Base-by-base conservation (phyloP, 129 eudicot genomes). In the Saposhnikovia divaricata region DNA sequence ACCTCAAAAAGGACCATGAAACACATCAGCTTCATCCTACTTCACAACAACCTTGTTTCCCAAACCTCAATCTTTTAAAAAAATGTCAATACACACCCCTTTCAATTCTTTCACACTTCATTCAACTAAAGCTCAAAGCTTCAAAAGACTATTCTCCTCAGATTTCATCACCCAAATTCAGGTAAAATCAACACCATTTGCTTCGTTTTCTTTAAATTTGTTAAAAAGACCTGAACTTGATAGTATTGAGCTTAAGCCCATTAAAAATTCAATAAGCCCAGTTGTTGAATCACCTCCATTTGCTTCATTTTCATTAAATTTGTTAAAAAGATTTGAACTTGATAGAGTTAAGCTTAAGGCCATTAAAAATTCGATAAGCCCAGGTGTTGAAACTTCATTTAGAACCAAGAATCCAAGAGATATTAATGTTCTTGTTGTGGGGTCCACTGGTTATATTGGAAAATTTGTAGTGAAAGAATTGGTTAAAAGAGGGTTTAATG, bases 371-470 rank as follows among this genome's bases (percentile, higher is more conserved):
- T 84, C 88, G 53, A 23, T 85, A 27, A 80, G 82, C 79, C 68
- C 86, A 80, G 4, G 77, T 57, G 87, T 83, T 43, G 91, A 93
- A 68, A 80, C 84, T 18, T 85, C 93, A 77, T 90, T 91, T 48
- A 85, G 96, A 77, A 85, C 81, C 89, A 91, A 94, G 80, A 81
- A 82, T 55, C 87, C 96, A 4, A 86, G 86, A 82, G 97, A 91
- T 59, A 81, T 94, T 55, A 94, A 90, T 83, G 97, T 91, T 72
- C 79, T 94, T 85, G 96, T 91, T 25, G 98, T 91, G 89, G 98
- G 98, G 77, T 91, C 98, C 76, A 94, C 98, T 55, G 97, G 97
- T 63, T 94, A 94, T 75, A 91, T 91, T 80, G 98, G 98, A 0
- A 94, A 90, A 66, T 94, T 86, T 85, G 97, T 91, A 12, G 96